Evolutionary conservation across 2,329 filamentous ascomycete species (phyloP).

Genomic region (Fusarium equiseti): DNA sequence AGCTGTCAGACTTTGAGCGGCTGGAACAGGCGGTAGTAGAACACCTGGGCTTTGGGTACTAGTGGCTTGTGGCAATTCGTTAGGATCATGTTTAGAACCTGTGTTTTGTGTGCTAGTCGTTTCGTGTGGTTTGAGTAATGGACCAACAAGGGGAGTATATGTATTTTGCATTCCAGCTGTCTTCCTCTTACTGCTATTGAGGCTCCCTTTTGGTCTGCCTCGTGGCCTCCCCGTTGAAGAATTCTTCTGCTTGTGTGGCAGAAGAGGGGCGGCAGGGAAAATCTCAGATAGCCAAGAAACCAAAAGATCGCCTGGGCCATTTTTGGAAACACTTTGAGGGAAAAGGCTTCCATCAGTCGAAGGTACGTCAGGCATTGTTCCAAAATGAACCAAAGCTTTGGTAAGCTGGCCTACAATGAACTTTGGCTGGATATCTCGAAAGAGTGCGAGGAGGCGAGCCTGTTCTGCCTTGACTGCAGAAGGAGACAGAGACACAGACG

Average conservation of each 20-base stretch:
- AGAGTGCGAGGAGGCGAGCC: constrained; percentile 67
- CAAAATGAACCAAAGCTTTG: constrained; percentile 73
- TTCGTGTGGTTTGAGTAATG: constrained; percentile 3
- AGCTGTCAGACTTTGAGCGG: not conserved
- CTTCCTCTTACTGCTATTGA: constrained; percentile 45
- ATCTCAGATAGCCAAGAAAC: constrained; percentile 74
- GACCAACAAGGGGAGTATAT: constrained; percentile 30
- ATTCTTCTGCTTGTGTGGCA: constrained; percentile 4
- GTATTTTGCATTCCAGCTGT: constrained; percentile 48
- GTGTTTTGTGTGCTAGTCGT: constrained; percentile 1
- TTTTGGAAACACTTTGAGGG: constrained; percentile 66
- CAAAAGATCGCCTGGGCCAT: constrained; percentile 69
- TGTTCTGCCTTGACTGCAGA: constrained; percentile 69
- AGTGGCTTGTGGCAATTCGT: constrained; percentile 5
- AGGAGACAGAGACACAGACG: constrained; percentile 41
- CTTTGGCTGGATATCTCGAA: constrained; percentile 67
- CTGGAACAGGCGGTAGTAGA: not conserved
- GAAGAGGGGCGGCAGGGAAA: constrained; percentile 61
- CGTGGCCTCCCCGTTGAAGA: constrained; percentile 56
- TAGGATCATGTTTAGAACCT: not conserved
- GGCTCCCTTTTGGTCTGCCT: constrained; percentile 69
- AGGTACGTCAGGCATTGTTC: constrained; percentile 67
- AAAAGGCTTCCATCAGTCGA: constrained; percentile 65
- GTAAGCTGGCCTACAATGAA: constrained; percentile 71
- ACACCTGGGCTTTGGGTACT: constrained; percentile 1